Percentiles rank a stretch among this genome's conserved stretches.
These are phyloP conservation scores for Setaria viridis DNA, from an alignment of 202 grass and related monocot genomes.

Conservation along the genomic window DNA sequence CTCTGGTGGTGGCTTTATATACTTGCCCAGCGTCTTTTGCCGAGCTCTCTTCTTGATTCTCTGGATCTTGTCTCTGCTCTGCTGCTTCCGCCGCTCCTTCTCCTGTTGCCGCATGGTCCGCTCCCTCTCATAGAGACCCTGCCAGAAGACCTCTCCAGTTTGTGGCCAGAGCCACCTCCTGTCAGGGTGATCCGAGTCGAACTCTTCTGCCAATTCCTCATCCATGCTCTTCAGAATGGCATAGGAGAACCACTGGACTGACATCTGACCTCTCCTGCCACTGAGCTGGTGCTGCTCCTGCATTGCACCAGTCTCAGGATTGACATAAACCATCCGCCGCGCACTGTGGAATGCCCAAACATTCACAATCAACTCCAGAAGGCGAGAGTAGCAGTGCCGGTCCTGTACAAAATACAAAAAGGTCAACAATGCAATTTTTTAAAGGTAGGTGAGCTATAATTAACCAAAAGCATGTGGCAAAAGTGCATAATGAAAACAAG, in stretches of 20 bases:
- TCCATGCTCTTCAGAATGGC: conserved; percentile 88
- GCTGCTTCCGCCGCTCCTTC: conserved; percentile 84
- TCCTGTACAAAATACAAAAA: conserved; percentile 67
- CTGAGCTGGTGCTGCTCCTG: conserved; percentile 77
- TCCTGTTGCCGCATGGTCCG: conserved; percentile 76
- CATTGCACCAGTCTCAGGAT: conserved; percentile 86
- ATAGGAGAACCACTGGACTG: conserved; percentile 77
- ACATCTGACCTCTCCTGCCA: conserved; percentile 76
- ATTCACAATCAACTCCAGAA: conserved; percentile 88
- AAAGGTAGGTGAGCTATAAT: not conserved
- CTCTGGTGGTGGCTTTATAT: conserved; percentile 80
- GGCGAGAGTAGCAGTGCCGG: conserved; percentile 78
- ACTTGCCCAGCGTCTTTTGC: conserved; percentile 94
- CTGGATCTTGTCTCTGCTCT: conserved; percentile 90
- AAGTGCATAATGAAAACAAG: not conserved
- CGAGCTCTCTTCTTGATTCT: conserved; percentile 84
- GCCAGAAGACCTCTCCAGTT: conserved; percentile 91
- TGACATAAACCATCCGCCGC: conserved; percentile 83
- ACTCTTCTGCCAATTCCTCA: conserved; percentile 93
- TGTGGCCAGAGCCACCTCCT: conserved; percentile 87
- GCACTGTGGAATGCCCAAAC: conserved; percentile 95
- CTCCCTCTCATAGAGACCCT: conserved; percentile 85
- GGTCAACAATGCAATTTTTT: not conserved
- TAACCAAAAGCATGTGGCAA: conserved; percentile 18
- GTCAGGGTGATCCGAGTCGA: conserved; percentile 59